These are phyloP conservation scores for Oryza glaberrima DNA, from an alignment of 176 grass and related monocot genomes.

Conservation along the genomic window DNA sequence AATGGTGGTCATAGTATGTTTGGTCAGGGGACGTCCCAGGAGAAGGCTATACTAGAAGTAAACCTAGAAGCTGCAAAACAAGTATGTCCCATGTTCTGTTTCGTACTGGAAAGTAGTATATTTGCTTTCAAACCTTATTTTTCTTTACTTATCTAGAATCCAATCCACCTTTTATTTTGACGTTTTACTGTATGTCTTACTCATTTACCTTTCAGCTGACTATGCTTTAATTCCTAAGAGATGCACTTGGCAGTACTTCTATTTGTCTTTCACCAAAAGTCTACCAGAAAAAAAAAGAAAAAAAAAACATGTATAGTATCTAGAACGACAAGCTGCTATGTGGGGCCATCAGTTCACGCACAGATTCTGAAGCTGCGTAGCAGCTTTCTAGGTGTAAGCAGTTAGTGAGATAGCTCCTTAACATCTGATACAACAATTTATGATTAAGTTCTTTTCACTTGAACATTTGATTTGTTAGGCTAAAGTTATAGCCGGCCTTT, in stretches of 20 bases:
- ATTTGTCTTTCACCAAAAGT: background rate
- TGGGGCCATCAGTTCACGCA: background rate
- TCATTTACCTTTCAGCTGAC: slow-evolving; percentile 4
- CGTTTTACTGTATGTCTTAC: background rate
- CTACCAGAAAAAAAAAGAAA: too few species aligned
- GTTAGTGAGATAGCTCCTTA: background rate
- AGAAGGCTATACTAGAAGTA: slow-evolving; percentile 83
- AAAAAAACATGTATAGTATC: too few species aligned
- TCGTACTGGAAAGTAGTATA: slow-evolving; percentile 28
- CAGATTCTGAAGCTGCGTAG: background rate
- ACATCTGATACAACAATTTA: background rate
- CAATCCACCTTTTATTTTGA: slow-evolving; percentile 15
- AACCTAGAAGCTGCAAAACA: slow-evolving; percentile 97
- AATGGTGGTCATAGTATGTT: slow-evolving; percentile 89
- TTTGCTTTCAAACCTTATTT: slow-evolving; percentile 2
- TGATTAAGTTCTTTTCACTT: background rate
- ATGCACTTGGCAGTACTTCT: background rate
- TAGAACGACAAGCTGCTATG: background rate
- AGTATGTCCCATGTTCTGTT: slow-evolving; percentile 58
- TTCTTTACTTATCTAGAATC: background rate
- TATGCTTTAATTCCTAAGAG: slow-evolving; percentile 13
- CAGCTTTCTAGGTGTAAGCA: background rate
- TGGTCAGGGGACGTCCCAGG: slow-evolving; percentile 78
- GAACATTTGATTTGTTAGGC: background rate
- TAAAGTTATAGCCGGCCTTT: background rate